Conservation (phyloP, 2,329 filamentous ascomycete species). For the Alternaria hordeiaustralica region DNA sequence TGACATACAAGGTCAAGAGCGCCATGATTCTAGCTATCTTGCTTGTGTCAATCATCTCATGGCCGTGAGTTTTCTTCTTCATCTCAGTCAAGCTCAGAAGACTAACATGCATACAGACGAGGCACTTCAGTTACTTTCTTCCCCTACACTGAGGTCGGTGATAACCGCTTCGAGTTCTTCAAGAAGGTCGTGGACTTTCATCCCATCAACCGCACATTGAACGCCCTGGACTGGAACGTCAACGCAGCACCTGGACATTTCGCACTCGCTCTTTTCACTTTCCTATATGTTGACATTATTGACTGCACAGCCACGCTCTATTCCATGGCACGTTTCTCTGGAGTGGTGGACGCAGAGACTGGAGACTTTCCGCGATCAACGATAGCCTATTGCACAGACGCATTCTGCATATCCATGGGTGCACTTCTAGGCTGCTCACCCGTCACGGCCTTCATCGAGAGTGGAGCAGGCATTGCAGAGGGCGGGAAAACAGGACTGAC, state of each 20-base stretch:
- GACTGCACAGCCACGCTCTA: constrained; percentile 88
- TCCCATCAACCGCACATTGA: constrained; percentile 71
- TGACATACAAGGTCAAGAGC: constrained; percentile 86
- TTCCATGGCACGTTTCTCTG: constrained; percentile 85
- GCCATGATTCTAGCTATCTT: constrained; percentile 84
- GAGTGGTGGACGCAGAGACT: constrained; percentile 78
- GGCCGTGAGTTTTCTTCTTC: constrained; percentile 60
- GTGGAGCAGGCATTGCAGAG: constrained; percentile 85
- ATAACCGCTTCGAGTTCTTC: constrained; percentile 81
- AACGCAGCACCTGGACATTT: constrained; percentile 73
- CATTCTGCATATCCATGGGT: constrained; percentile 79
- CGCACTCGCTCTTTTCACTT: constrained; percentile 82
- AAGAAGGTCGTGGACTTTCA: constrained; percentile 84
- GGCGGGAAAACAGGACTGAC: constrained; percentile 84
- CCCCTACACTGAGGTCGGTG: constrained; percentile 70
- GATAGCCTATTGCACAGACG: constrained; percentile 83
- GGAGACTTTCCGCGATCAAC: constrained; percentile 88
- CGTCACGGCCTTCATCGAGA: constrained; percentile 87
- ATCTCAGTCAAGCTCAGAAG: background rate
- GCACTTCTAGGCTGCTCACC: constrained; percentile 79
- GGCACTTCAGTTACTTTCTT: constrained; percentile 79
- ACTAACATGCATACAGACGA: constrained; percentile 52
- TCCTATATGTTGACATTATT: constrained; percentile 90
- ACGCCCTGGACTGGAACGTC: constrained; percentile 77
- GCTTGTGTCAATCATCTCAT: constrained; percentile 84